Evolutionary conservation across 2,329 filamentous ascomycete species (phyloP), one percentile per base, ranked within the genome.

Genomic region (Xylariaceae sp.): DNA sequence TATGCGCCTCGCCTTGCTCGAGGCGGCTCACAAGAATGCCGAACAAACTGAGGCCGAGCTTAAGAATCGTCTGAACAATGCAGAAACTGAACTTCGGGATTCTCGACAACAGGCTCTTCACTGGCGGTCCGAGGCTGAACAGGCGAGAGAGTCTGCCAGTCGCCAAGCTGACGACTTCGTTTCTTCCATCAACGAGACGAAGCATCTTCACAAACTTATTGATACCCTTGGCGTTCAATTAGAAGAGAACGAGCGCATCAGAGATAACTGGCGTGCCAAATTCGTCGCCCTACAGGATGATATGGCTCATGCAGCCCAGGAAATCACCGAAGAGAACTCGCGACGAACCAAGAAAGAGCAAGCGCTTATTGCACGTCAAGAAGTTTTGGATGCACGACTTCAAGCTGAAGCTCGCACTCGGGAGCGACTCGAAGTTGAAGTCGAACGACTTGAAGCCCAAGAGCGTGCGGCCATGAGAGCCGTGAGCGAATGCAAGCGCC

Each of bases 221-320:
- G 83, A 86, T 55, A 86, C 84, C 18, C 78, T 96, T 50, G 84
- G 86, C 56, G 81, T 81, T 42, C 91, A 96, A 66, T 82, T 94
- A 40, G 86, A 94, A 64, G 92, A 96, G 72, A 93, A 90, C 64
- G 85, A 92, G 65, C 84, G 87, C 57, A 82, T 95, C 53, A 87
- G 91, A 52, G 90, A 96, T 67, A 84, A 80, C 55, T 92, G 95
- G 82, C 87, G 90, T 60, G 77, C 78, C 67, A 96, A 94, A 71
- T 88, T 97, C 64, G 83, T 93, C 61, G 84, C 84, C 54, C 76
- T 99, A 38, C 92, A 97, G 70, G 83, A 90, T 57, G 90, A 97
- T 61, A 93, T 97, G 87, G 82, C 85, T 31, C 78, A 78, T 50
- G 89, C 90, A 45, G 86, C 89, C 48, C 83, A 84, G 43, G 87